These are phyloP conservation scores for Fraxinus ornus DNA, from an alignment of 305 asterid genomes.

Conservation along the genomic window DNA sequence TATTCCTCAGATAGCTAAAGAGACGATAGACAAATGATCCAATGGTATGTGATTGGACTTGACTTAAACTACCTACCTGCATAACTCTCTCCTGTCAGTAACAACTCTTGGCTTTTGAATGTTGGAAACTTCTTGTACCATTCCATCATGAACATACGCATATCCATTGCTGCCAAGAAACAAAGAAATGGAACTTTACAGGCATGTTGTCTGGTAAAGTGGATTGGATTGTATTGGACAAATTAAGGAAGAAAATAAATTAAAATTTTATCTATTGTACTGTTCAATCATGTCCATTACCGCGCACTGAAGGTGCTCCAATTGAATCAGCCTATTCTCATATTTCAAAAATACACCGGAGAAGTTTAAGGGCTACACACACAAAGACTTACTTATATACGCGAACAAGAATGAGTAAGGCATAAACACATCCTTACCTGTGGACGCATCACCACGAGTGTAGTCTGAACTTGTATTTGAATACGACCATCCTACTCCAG, in stretches of 20 bases:
- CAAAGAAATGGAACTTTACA: conserved; percentile 19
- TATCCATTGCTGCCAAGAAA: conserved; percentile 65
- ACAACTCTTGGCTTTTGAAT: conserved; percentile 61
- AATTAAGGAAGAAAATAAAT: not conserved
- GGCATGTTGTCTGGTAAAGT: not conserved
- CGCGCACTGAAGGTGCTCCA: not conserved
- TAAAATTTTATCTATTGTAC: not conserved
- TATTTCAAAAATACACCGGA: not conserved
- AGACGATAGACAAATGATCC: not conserved
- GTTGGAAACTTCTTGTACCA: conserved; percentile 86
- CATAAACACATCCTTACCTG: conserved; percentile 44
- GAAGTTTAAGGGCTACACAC: not conserved
- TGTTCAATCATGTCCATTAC: not conserved
- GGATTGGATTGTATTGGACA: not conserved
- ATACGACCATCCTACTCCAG: conserved; percentile 98
- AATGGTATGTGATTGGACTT: not conserved
- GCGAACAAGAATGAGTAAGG: not conserved
- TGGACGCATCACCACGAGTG: conserved; percentile 62
- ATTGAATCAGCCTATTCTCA: conserved; percentile 9
- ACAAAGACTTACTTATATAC: not conserved
- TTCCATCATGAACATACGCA: conserved; percentile 63
- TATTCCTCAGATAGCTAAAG: not conserved
- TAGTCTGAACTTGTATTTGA: conserved; percentile 82
- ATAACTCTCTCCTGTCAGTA: conserved; percentile 93
- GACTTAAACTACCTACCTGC: conserved; percentile 55